Evolutionary conservation across 2,329 filamentous ascomycete species (phyloP), one percentile per base, ranked within the genome.

Genomic region (Paraphoma chrysanthemicola): DNA sequence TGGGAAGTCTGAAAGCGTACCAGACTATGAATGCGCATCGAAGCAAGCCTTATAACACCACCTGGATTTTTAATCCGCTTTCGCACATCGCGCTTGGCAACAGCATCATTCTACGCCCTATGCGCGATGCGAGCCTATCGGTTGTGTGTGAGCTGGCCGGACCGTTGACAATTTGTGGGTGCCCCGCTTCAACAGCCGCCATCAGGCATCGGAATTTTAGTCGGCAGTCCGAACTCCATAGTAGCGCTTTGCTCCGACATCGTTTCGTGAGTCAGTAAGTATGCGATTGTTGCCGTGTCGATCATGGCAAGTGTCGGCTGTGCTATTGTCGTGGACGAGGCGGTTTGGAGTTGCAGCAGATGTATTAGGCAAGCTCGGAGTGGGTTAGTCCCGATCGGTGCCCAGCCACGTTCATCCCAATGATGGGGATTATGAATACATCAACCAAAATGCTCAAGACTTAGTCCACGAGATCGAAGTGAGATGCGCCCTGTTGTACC

Each of bases 31-130:
- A 16, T 3, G 10, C 39, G n/a, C 12, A 9, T 42, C 10, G 7
- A 11, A 17, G 5, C 31, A 18, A 42, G 31, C 30, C 18, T 41
- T 52, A 52, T 48, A 53, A 49, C 9, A 12, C 28, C 10, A 31
- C 9, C 46, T 53, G 54, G 50, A 51, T 33, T 30, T 57, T 57
- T 48, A 51, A 44, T 48, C 54, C 54, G 43, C 17, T 46, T 56
- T 46, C 53, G 48, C 33, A 43, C 41, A 29, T 44, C n/a, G 41
- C 31, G 23, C 43, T 46, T 41, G 43, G 50, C 50, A 39, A 28
- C 30, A 29, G 11, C 50, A 53, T 48, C 46, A 41, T 48, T 9
- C 46, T 48, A 39, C 46, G 33, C 30, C 28, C 16, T 36, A 48
- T 48, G 46, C 46, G 46, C 16, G 9, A 39, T 48, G 46, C 46